These are phyloP conservation scores for Hypocreales sp. DNA, from an alignment of 2,329 filamentous ascomycete species.

Conservation along the genomic window DNA sequence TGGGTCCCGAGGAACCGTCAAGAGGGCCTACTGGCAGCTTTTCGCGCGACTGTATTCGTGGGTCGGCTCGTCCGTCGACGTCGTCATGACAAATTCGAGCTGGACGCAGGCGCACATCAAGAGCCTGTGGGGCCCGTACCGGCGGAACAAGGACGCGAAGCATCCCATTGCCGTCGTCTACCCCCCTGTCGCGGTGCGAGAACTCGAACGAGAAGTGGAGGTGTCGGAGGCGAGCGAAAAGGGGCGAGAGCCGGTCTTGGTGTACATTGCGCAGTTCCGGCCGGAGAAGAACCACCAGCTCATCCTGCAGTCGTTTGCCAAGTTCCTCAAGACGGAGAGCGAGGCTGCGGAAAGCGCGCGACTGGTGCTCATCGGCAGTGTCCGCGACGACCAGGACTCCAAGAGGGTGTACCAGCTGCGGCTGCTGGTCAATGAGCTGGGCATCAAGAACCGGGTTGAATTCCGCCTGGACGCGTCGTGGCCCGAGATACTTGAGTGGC, in stretches of 20 bases:
- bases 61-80: conserved; percentile 71
- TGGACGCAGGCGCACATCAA: conserved; percentile 84
- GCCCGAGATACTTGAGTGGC: conserved; percentile 69
- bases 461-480: conserved; percentile 86
- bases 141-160: conserved; percentile 25
- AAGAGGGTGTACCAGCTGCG: conserved; percentile 80
- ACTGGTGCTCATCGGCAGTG: conserved; percentile 77
- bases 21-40: conserved; percentile 71
- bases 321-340: conserved; percentile 46
- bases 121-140: conserved; percentile 56
- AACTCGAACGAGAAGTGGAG: conserved; percentile 60
- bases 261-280: conserved; percentile 95
- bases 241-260: conserved; percentile 52
- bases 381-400: conserved; percentile 69
- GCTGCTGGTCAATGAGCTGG: conserved; percentile 71
- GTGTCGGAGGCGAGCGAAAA: conserved; percentile 55
- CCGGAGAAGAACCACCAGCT: conserved; percentile 93
- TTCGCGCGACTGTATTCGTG: conserved; percentile 74
- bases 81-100: conserved; percentile 94
- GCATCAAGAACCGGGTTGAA: conserved; percentile 68
- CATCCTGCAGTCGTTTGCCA: conserved; percentile 70
- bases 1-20: conserved; percentile 54
- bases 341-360: conserved; percentile 39
- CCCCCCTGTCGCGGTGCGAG: conserved; percentile 79
- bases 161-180: conserved; percentile 63